Conservation (phyloP, 2,329 filamentous ascomycete genomes). For the Talaromyces funiculosus region DNA sequence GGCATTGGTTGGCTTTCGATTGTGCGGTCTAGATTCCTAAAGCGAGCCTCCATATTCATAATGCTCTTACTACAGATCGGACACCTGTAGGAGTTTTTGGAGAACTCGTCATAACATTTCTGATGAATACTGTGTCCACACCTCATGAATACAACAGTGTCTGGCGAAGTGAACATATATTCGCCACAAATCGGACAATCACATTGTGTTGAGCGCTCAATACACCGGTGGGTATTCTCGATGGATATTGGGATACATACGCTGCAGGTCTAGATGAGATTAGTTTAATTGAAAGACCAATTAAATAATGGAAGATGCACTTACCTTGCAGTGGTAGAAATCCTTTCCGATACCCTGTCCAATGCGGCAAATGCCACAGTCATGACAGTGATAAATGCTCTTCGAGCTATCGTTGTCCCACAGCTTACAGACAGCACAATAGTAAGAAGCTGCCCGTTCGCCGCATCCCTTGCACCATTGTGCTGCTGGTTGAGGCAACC, state of each 20-base stretch:
- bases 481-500: constrained; percentile 72
- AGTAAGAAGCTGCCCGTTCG: constrained; percentile 76
- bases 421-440: constrained; percentile 88
- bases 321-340: constrained; percentile 95
- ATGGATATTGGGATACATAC: constrained; percentile 90
- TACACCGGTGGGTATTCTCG: constrained; percentile 80
- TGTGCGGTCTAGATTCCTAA: constrained; percentile 80
- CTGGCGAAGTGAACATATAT: constrained; percentile 89
- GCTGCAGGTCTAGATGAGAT: constrained; percentile 63
- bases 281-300: not conserved
- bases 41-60: constrained; percentile 95
- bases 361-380: constrained; percentile 91
- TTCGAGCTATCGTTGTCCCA: constrained; percentile 93
- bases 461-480: constrained; percentile 75
- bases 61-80: constrained; percentile 94
- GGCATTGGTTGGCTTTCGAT: constrained; percentile 93
- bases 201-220: constrained; percentile 89
- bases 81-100: constrained; percentile 87
- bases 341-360: constrained; percentile 91
- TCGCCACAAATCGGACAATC: constrained; percentile 96
- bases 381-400: constrained; percentile 90
- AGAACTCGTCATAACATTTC: constrained; percentile 80
- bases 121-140: constrained; percentile 96
- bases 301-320: not conserved
- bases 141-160: constrained; percentile 84